A percentile compares a stretch with the other conserved stretches of the same genome.
Evolutionary conservation across 73 alveolate genomes (phyloP).

Genomic region (Paramecium biaurelia): DNA sequence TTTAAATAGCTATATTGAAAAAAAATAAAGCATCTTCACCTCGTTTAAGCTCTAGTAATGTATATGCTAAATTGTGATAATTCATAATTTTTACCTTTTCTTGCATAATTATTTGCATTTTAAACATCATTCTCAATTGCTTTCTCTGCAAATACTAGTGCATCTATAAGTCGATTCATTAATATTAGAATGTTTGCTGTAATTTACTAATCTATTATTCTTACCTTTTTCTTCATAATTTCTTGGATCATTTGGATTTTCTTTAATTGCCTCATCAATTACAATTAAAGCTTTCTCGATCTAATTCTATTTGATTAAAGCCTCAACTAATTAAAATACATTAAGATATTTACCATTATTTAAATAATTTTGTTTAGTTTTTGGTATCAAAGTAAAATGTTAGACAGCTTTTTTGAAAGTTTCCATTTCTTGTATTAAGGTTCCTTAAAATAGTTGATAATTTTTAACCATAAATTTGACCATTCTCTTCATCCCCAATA

Average conservation of each 20-base stretch:
- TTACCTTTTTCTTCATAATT: not conserved
- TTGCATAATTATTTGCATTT: not conserved
- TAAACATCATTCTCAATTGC: not conserved
- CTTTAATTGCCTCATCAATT: not conserved
- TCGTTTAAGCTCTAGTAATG: not conserved
- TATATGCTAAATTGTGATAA: not conserved
- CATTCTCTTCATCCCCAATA: not conserved
- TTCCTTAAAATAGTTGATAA: not conserved
- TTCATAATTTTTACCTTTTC: not conserved
- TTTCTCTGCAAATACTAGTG: not conserved
- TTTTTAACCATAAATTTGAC: not conserved
- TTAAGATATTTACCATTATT: not conserved
- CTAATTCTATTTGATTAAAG: not conserved
- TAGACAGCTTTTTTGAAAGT: not conserved
- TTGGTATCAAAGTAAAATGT: not conserved
- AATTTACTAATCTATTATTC: not conserved
- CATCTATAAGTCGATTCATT: not conserved
- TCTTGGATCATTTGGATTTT: not conserved
- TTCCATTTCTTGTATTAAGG: not conserved
- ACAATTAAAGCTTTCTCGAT: not conserved
- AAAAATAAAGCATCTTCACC: not conserved
- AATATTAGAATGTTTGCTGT: not conserved
- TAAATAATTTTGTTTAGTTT: too few species aligned
- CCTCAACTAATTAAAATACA: not conserved
- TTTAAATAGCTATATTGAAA: not conserved